Evolutionary conservation across 139 green algal species (phyloP), one percentile per base, ranked within the genome.

Genomic region (Haematococcus sp.): DNA sequence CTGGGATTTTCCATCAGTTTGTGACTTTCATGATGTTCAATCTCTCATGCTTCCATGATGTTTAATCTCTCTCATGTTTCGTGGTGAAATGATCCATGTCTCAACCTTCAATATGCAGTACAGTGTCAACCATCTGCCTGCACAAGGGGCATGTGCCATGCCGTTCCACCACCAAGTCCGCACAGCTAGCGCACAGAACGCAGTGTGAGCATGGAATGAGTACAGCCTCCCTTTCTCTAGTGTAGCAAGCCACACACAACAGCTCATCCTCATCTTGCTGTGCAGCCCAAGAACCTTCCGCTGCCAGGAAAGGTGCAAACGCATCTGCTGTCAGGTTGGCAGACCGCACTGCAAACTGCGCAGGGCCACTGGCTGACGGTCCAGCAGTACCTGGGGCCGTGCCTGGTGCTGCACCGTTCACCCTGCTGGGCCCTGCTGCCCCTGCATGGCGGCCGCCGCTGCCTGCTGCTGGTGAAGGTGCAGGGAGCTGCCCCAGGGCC

Each of bases 191-290:
- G 11, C 58, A 65, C 58, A 65, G 58, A 22, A 65, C 58, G 34
- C n/a, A 28, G n/a, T 65, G 61, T 11, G 28, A 28, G 61, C 61
- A 68, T 19, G 61, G 61, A 68, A 54, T 68, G 16, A 54, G 32
- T 2, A 49, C n/a, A 27, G 32, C n/a, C 61, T 54, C 32, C 31
- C 33, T 30, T 31, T 11, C 17, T 40, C 16, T 11, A 16, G 25
- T 31, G 11, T 52, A 25, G 16, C 61, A 68, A 16, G 52, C 34
- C 11, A 52, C 31, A 4, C 32, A 68, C 33, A 68, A 11, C 23
- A 65, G 30, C 23, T 30, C 30, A 65, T 65, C 58, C 11, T 65
- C 58, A 22, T 65, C 58, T 13, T 65, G n/a, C 3, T 65, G n/a
- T 3, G 4, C 25, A n/a, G 58, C 23, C 58, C 11, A 22, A 65